Base-by-base conservation (phyloP, 768 basidiomycete genomes). In the Sarcodon sp. region DNA sequence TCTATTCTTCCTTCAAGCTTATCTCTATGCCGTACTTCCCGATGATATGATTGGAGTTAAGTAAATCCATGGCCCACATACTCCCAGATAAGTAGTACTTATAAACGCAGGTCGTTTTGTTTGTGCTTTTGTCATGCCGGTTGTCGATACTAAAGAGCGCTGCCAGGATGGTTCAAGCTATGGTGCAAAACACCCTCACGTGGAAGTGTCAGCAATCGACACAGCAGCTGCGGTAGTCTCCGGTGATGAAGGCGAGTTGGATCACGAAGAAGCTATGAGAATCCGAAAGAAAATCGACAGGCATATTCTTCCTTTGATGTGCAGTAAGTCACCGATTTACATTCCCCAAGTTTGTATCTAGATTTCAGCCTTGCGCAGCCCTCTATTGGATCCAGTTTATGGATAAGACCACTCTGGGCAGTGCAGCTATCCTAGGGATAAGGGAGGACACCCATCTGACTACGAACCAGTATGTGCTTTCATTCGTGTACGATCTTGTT, bases 361-460 rank as follows among this genome's bases (percentile, higher is more conserved):
- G 33, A 53, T 37, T 47, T 33, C 16, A 27, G 21, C 21, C 4
- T 27, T 27, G 4, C 4, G 4, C n/a, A 54, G 59, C 48, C 6
- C 53, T 49, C 4, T 48, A 53, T 50, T 79, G 83, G 73, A 71
- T 87, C n/a, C 82, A 84, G 57, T 84, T 79, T 51, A 84, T 84
- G 79, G 83, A 85, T 52, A 84, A 84, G 63, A 80, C 76, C 0
- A 86, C 83, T 0, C 65, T 85, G 3, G 82, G 80, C 1, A 76
- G 70, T 49, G 57, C 80, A 1, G 76, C 83, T 1, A 83, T 86
- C 52, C 69, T 86, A 39, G 84, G 84, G 1, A 84, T 86, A 55
- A 64, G 66, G 83, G 63, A 75, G 54, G 66, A 75, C 3, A 75
- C 81, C 0, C 73, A 84, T 64, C 63, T 86, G 3, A 71, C 76